Percentiles rank a stretch among this genome's conserved stretches.
Evolutionary conservation across 1,139 yeast species (phyloP).

Genomic region (Geotrichum bryndzae): DNA sequence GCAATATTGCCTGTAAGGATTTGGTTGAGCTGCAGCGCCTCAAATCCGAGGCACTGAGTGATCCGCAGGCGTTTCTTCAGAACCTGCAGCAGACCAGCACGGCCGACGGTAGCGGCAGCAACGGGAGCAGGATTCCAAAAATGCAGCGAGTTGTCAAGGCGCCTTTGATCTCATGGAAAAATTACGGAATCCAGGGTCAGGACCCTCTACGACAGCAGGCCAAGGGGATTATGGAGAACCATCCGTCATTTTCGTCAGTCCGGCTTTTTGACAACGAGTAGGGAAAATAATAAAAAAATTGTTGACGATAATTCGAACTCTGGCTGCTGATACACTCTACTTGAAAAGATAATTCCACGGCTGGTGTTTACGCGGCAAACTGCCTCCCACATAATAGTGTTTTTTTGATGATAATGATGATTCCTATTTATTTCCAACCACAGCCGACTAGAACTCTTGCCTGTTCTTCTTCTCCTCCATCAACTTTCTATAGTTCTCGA

Average conservation of each 20-base stretch:
- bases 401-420: not conserved
- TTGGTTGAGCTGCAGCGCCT: constrained; percentile 25
- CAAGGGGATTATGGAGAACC: constrained; percentile 8
- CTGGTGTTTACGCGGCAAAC: no score
- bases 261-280: constrained; percentile 11
- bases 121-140: constrained; percentile 3
- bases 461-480: constrained; percentile 24
- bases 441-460: not conserved
- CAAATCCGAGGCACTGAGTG: constrained; percentile 26
- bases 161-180: constrained; percentile 10
- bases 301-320: no score
- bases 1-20: constrained; percentile 26
- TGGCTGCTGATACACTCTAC: no score
- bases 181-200: not conserved
- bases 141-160: constrained; percentile 15
- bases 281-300: no score
- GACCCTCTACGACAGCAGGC: constrained; percentile 17
- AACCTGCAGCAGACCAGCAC: not conserved
- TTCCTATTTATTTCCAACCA: not conserved
- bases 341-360: no score
- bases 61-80: constrained; percentile 25
- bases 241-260: constrained; percentile 7
- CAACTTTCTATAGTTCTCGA: constrained; percentile 32
- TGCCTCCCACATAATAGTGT: no score
- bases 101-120: not conserved